Evolutionary conservation across 768 basidiomycete genomes (phyloP).

Genomic region (Suillus fuscotomentosus): DNA sequence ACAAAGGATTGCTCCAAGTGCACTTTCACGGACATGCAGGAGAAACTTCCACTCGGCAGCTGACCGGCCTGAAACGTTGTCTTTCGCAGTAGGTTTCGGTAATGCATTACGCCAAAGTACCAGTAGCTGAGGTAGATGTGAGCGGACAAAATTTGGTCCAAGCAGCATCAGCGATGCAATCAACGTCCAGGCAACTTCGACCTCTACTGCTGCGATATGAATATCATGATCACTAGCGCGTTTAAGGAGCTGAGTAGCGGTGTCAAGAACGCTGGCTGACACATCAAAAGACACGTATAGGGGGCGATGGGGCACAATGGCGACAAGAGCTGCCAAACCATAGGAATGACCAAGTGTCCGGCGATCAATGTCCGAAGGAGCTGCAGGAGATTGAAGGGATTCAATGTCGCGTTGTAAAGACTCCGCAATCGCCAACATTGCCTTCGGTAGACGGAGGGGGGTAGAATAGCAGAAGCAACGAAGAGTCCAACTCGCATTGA

Average conservation of each 20-base stretch:
- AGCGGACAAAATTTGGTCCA: slow-evolving; percentile 90
- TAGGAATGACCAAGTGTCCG: slow-evolving; percentile 87
- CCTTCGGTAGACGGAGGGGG: slow-evolving; percentile 79
- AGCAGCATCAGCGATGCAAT: slow-evolving; percentile 90
- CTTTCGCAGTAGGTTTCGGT: slow-evolving; percentile 92
- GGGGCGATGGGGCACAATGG: slow-evolving; percentile 82
- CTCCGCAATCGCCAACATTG: slow-evolving; percentile 74
- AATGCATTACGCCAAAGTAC: slow-evolving; percentile 97
- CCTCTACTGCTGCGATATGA: slow-evolving; percentile 74
- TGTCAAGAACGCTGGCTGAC: slow-evolving; percentile 86
- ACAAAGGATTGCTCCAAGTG: slow-evolving; percentile 83
- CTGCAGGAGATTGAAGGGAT: slow-evolving; percentile 67
- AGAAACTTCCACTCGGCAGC: slow-evolving; percentile 88
- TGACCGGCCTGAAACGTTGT: slow-evolving; percentile 62
- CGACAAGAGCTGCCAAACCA: slow-evolving; percentile 84
- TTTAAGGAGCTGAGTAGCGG: slow-evolving; percentile 87
- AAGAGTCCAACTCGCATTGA: slow-evolving; percentile 84
- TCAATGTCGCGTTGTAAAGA: slow-evolving; percentile 82
- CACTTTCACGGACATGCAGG: slow-evolving; percentile 85
- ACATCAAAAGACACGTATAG: slow-evolving; percentile 95
- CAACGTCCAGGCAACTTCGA: slow-evolving; percentile 93
- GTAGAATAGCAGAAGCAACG: slow-evolving; percentile 90
- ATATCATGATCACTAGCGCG: slow-evolving; percentile 90
- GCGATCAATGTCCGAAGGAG: slow-evolving; percentile 64
- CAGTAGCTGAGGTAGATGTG: slow-evolving; percentile 90